phyloP scores from a whole-genome alignment of 352 stramenopile species.

The Pythium phragmiticola region DNA sequence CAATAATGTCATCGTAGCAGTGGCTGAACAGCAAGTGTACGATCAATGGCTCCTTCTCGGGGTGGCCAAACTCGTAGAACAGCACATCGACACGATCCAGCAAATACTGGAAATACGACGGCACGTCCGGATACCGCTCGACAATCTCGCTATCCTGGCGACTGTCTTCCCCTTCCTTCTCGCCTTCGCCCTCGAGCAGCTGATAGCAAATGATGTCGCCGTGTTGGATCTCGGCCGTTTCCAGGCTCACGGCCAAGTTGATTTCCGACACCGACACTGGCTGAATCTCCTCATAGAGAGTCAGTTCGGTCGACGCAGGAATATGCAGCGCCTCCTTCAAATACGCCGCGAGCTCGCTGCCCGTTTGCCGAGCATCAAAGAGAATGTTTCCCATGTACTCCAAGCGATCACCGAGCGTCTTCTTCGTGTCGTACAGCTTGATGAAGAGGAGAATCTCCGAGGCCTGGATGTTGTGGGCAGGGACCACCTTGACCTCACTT shows the following conservation, averaged over 20 bases:
- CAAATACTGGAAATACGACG: constrained; percentile 80
- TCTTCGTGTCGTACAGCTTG: constrained; percentile 79
- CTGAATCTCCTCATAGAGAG: constrained; percentile 80
- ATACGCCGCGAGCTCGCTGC: constrained; percentile 43
- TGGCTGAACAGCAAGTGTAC: constrained; percentile 67
- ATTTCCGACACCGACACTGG: constrained; percentile 58
- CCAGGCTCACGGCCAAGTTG: constrained; percentile 44
- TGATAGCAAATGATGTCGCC: constrained; percentile 88
- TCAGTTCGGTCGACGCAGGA: constrained; percentile 43
- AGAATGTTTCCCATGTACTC: constrained; percentile 82
- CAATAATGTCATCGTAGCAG: constrained; percentile 73
- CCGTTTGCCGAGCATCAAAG: constrained; percentile 61
- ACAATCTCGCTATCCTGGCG: neutral
- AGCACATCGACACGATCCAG: constrained; percentile 77
- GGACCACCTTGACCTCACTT: neutral
- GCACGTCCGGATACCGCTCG: constrained; percentile 68
- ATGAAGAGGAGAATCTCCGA: constrained; percentile 77
- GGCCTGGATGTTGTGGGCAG: constrained; percentile 14
- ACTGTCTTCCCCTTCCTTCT: neutral
- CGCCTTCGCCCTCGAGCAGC: constrained; percentile 44
- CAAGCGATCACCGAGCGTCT: constrained; percentile 58
- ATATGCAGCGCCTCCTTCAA: constrained; percentile 59
- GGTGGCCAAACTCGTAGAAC: constrained; percentile 55
- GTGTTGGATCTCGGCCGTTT: constrained; percentile 65
- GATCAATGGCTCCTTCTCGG: constrained; percentile 47